A percentile compares a stretch with the other conserved stretches of the same genome.
These are phyloP conservation scores for Coemansia sp. DNA, from an alignment of 192 early-diverging fungal species.

Conservation along the genomic window DNA sequence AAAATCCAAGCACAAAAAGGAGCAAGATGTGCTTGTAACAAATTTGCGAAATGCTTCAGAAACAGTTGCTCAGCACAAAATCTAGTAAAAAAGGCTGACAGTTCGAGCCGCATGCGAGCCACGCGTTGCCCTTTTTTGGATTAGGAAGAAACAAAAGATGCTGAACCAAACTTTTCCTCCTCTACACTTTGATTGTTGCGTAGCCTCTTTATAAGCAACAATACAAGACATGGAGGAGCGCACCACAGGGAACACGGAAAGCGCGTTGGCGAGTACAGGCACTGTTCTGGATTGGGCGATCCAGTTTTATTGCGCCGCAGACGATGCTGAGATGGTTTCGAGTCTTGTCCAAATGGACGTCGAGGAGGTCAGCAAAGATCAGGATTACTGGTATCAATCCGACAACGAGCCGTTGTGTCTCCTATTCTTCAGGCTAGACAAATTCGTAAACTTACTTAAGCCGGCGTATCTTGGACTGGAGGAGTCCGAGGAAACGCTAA, in stretches of 20 bases:
- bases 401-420: conserved; percentile 19
- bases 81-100: neutral
- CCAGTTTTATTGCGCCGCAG: conserved; percentile 32
- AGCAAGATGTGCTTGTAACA: neutral
- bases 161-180: neutral
- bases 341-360: conserved; percentile 22
- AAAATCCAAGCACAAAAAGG: neutral
- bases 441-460: conserved; percentile 3
- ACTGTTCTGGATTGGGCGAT: conserved; percentile 39
- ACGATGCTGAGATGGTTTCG: conserved; percentile 32
- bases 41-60: neutral
- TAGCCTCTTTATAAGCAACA: neutral
- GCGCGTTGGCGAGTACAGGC: conserved; percentile 2
- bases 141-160: neutral
- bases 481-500: conserved; percentile 15
- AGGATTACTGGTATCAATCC: neutral
- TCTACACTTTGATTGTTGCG: conserved; percentile 1
- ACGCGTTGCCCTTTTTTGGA: neutral
- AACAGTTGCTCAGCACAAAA: neutral
- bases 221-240: neutral
- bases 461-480: conserved; percentile 31
- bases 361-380: neutral
- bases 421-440: conserved; percentile 24
- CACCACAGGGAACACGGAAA: neutral
- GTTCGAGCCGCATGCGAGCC: neutral